Evolutionary conservation across 129 eudicot species (phyloP).

Genomic region (Chrysanthemum makinoi): DNA sequence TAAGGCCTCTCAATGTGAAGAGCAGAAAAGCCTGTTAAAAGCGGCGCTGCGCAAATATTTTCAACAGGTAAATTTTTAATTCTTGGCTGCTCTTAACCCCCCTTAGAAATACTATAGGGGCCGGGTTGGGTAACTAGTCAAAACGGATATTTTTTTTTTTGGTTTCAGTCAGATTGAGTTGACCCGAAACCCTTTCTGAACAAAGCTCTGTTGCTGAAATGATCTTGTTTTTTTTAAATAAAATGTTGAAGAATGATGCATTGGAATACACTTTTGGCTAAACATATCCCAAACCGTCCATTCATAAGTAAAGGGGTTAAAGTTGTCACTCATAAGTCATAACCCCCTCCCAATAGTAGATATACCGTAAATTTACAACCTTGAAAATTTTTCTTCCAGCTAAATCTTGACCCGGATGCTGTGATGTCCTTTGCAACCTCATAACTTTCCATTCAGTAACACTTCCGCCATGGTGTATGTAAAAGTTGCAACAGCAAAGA

Average conservation of each 20-base stretch:
- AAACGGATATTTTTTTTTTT: too few relatives aligned
- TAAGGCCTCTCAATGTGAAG: slow-evolving; percentile 79
- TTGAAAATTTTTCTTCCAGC: slow-evolving; percentile 38
- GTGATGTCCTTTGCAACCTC: slow-evolving; percentile 35
- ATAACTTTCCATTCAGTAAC: slow-evolving; percentile 8
- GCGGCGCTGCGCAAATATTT: slow-evolving; percentile 68
- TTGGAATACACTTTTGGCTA: too few relatives aligned
- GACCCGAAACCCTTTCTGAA: neutral
- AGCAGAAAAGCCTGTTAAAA: slow-evolving; percentile 61
- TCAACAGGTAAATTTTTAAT: slow-evolving; percentile 45
- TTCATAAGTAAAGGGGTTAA: neutral
- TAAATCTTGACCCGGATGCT: slow-evolving; percentile 79
- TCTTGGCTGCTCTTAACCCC: neutral
- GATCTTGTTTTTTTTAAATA: too few relatives aligned
- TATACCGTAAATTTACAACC: slow-evolving; percentile 1
- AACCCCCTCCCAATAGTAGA: neutral
- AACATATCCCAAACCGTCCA: neutral
- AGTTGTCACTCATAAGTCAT: too few relatives aligned
- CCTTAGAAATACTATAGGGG: neutral
- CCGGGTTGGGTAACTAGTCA: too few relatives aligned
- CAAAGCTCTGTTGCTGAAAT: too few relatives aligned
- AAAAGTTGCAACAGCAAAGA: neutral
- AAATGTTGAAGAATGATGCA: too few relatives aligned
- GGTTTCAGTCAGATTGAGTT: too few relatives aligned
- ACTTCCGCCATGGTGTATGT: neutral